Evolutionary conservation across 1,139 yeast species (phyloP), one percentile per base, ranked within the genome.

Genomic region (Saccharomyces hybrid): DNA sequence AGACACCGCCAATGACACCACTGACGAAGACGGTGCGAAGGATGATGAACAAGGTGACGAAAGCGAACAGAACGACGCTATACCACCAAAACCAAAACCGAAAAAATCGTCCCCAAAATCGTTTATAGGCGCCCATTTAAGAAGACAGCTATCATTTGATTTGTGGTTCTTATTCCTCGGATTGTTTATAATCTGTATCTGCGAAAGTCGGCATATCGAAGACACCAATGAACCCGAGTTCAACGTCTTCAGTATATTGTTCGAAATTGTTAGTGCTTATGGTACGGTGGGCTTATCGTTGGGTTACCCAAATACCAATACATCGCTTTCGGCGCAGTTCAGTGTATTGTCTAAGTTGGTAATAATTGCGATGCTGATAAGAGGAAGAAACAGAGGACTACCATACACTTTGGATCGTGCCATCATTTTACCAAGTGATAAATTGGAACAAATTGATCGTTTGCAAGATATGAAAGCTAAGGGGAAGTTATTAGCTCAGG

Each of bases 301-400:
- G 57, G 99, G 99, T 0, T 90, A 82, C 61, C 87, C 95, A 0
- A 75, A 73, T 48, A 74, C 79, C 9, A 73, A 79, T 59, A 76
- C 89, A 1, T 87, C 97, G 1, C 79, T 93, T 50, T 78, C 86
- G n/a, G 90, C 82, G 0, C 79, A 86, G 65, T 89, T 91, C 65
- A 78, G 80, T 28, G 78, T 79, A 0, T 64, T 93, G 5, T 86
- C 96, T 1, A 93, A 93, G 66, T 75, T 93, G 50, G 88, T 91
- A 1, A 82, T 93, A 49, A 84, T 89, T 59, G 93, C 91, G 6
- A 82, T 89, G 84, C 83, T 93, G 85, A 79, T 91, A 53, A 81
- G 98, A 73, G 97, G 98, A 8, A 79, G 97, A 55, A 97, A 93
- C 66, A 87, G 99, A 78, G 98, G 98, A 26, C 77, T 93, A 57